Conservation (phyloP, 1,284 basidiomycete genomes). For the Ustilago shanxiensis region DNA sequence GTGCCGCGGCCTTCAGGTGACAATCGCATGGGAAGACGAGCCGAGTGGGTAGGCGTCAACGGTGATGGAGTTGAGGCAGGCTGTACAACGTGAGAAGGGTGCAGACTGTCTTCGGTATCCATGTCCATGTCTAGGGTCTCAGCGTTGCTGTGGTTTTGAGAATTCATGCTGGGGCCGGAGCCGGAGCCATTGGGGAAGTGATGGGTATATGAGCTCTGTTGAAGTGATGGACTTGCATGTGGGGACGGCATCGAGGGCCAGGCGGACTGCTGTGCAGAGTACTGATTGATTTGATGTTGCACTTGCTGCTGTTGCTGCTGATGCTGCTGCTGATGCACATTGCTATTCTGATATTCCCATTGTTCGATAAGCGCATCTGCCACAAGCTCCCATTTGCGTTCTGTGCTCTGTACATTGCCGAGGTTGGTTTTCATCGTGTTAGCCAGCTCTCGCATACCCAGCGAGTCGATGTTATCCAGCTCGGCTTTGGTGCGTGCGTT, state of each 20-base stretch:
- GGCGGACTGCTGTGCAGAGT: neutral
- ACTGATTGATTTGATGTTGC: neutral
- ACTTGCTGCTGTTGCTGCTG: conserved; percentile 6
- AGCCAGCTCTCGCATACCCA: conserved; percentile 43
- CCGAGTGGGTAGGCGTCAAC: neutral
- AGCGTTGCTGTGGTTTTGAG: neutral
- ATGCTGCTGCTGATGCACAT: neutral
- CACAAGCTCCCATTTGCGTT: conserved; percentile 26
- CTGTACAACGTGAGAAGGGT: neutral
- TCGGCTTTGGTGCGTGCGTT: conserved; percentile 56
- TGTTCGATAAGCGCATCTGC: conserved; percentile 47
- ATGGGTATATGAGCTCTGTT: neutral
- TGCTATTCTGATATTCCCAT: conserved; percentile 43
- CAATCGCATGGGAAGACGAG: neutral
- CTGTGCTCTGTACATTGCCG: conserved; percentile 24
- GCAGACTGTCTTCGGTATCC: conserved; percentile 20
- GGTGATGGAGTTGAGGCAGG: neutral
- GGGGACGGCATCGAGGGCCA: neutral
- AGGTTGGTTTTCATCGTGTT: conserved; percentile 19
- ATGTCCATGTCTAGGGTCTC: conserved; percentile 32
- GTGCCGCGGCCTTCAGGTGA: conserved; percentile 28
- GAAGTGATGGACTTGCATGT: neutral
- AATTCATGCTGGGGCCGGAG: neutral
- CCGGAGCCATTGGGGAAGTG: neutral
- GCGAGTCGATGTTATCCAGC: conserved; percentile 34